These are phyloP conservation scores for Nakaseomyces kungkrabaensis DNA, from an alignment of 1,139 yeast species.

Conservation along the genomic window DNA sequence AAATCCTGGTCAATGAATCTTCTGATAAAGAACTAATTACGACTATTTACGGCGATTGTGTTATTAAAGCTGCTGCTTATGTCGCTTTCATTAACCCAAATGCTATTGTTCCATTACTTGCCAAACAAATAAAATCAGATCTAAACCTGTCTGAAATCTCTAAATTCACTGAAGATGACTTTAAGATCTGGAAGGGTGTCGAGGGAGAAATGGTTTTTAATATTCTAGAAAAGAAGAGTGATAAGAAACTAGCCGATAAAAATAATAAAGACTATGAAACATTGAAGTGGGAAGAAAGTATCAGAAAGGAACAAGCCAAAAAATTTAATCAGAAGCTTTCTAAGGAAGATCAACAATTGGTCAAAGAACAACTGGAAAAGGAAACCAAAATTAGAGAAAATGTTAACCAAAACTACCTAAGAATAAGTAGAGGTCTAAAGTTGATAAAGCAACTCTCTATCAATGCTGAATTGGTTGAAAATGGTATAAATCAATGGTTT, in stretches of 20 bases:
- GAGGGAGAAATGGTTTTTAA: slow-evolving; percentile 67
- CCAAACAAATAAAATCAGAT: slow-evolving; percentile 35
- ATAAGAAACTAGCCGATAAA: slow-evolving; percentile 38
- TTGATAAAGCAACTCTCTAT: slow-evolving; percentile 45
- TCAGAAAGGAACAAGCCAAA: slow-evolving; percentile 62
- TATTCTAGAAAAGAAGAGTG: slow-evolving; percentile 40
- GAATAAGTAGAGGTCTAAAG: slow-evolving; percentile 41
- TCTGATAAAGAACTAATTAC: slow-evolving; percentile 14
- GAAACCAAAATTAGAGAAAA: slow-evolving; percentile 48
- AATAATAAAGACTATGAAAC: slow-evolving; percentile 79
- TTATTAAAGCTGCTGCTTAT: slow-evolving; percentile 52
- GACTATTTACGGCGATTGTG: slow-evolving; percentile 29
- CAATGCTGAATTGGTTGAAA: slow-evolving; percentile 46
- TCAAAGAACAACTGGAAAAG: slow-evolving; percentile 49
- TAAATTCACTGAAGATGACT: slow-evolving; percentile 34
- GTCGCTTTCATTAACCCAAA: slow-evolving; percentile 63
- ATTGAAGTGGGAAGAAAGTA: slow-evolving; percentile 78
- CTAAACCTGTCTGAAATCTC: slow-evolving; percentile 30
- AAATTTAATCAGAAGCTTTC: slow-evolving; percentile 50
- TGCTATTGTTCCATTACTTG: slow-evolving; percentile 44
- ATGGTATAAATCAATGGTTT: slow-evolving; percentile 66
- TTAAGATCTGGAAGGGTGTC: slow-evolving; percentile 55
- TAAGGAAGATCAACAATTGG: slow-evolving; percentile 61
- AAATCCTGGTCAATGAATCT: slow-evolving; percentile 24
- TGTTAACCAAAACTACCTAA: slow-evolving; percentile 34